A percentile compares a stretch with the other conserved stretches of the same genome.
Conservation (phyloP, 202 grass and related monocot species). For the Zizania palustris region DNA sequence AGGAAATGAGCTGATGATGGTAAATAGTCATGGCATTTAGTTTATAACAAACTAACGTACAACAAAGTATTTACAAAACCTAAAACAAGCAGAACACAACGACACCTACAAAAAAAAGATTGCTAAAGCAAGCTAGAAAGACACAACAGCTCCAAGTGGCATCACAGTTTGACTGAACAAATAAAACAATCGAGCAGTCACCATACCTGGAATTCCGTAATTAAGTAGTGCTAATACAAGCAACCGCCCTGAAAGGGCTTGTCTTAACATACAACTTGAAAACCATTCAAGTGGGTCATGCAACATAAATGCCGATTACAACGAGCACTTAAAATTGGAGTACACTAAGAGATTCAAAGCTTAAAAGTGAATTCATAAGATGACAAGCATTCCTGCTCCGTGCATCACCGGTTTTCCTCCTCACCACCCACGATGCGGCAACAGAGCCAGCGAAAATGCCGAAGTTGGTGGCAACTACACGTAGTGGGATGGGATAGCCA, state of each 20-base stretch:
- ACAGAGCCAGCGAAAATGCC: neutral
- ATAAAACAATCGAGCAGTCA: neutral
- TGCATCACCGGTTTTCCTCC: neutral
- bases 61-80: too few species aligned
- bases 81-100: too few species aligned
- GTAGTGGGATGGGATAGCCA: neutral
- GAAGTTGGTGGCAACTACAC: neutral
- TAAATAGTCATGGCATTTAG: too few species aligned
- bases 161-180: neutral
- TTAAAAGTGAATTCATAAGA: conserved; percentile 25
- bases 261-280: conserved; percentile 25
- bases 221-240: conserved; percentile 13
- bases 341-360: conserved; percentile 24
- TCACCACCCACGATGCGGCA: conserved; percentile 17
- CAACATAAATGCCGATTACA: conserved; percentile 21
- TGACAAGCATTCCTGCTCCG: neutral
- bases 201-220: neutral
- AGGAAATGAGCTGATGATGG: too few species aligned
- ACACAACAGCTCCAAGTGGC: too few species aligned
- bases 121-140: too few species aligned
- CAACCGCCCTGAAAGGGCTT: conserved; percentile 7
- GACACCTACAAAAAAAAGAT: too few species aligned
- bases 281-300: conserved; percentile 4
- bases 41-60: too few species aligned
- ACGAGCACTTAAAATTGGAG: conserved; percentile 27